Conservation (phyloP, 1,284 basidiomycete species). For the Blastosporella zonata region DNA sequence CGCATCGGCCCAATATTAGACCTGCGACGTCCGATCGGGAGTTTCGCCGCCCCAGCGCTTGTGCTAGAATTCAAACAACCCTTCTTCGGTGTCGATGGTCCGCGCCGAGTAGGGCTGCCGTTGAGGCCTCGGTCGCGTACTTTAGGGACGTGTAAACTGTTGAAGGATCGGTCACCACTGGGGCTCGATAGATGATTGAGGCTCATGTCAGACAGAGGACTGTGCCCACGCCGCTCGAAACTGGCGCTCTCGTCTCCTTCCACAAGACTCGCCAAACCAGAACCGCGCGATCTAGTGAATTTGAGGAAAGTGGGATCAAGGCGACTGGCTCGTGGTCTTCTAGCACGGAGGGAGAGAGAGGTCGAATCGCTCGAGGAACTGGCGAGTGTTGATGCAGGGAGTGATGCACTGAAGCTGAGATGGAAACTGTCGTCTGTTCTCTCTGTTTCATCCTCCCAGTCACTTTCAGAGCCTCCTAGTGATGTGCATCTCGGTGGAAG, state of each 20-base stretch:
- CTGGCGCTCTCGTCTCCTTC: slow-evolving; percentile 62
- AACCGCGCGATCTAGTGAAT: slow-evolving; percentile 38
- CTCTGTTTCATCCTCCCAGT: slow-evolving; percentile 87
- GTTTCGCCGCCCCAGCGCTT: slow-evolving; percentile 21
- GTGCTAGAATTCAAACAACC: slow-evolving; percentile 14
- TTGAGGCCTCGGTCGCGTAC: slow-evolving; percentile 28
- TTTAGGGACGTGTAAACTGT: slow-evolving; percentile 35
- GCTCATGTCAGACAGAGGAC: slow-evolving; percentile 60
- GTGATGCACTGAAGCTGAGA: slow-evolving; percentile 42
- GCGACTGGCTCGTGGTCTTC: slow-evolving; percentile 57
- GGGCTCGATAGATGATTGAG: slow-evolving; percentile 45
- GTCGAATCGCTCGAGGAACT: slow-evolving; percentile 26
- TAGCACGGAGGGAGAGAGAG: slow-evolving; percentile 26
- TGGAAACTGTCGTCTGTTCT: slow-evolving; percentile 72
- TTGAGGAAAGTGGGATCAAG: slow-evolving; percentile 71
- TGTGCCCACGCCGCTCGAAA: slow-evolving; percentile 17
- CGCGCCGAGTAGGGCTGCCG: slow-evolving; percentile 47
- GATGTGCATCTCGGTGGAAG: slow-evolving; percentile 35
- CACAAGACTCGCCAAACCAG: slow-evolving; percentile 58
- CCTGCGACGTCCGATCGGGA: slow-evolving; percentile 46
- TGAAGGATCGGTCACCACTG: slow-evolving; percentile 21
- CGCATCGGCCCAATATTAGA: slow-evolving; percentile 73
- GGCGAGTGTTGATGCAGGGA: slow-evolving; percentile 25
- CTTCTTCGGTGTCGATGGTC: slow-evolving; percentile 47
- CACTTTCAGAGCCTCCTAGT: slow-evolving; percentile 67